Conservation (phyloP, 257 asterid genomes). For the Eustoma russellianum region DNA sequence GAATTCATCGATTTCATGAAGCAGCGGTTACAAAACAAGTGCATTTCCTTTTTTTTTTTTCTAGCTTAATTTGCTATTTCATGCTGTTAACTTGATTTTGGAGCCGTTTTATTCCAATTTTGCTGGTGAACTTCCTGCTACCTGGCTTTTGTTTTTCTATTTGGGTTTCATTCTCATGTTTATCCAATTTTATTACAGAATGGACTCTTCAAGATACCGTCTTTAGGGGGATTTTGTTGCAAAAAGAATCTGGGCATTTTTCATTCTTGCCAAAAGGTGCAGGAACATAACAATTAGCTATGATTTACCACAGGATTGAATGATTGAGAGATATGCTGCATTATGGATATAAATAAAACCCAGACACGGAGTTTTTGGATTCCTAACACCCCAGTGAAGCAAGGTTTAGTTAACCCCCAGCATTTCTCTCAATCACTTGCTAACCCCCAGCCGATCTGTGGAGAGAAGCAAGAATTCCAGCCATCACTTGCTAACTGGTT, state of each 20-base stretch:
- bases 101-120: not conserved
- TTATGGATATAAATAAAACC: too few species aligned
- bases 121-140: conserved; percentile 9
- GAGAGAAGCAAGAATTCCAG: conserved; percentile 16
- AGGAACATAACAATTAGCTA: not conserved
- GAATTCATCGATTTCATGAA: too few species aligned
- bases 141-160: too few species aligned
- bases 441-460: conserved; percentile 30
- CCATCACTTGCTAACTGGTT: conserved; percentile 13
- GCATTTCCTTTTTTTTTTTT: too few species aligned
- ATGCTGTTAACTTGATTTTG: too few species aligned
- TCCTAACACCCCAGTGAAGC: conserved; percentile 59
- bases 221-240: too few species aligned
- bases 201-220: not conserved
- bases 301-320: conserved; percentile 31
- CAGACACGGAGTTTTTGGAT: conserved; percentile 40
- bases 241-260: too few species aligned
- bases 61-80: too few species aligned
- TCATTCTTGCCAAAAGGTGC: too few species aligned
- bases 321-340: conserved; percentile 16
- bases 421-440: too few species aligned
- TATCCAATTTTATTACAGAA: not conserved
- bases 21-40: too few species aligned
- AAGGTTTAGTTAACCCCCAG: too few species aligned
- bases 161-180: not conserved